Percentiles rank a stretch among this genome's conserved stretches.
phyloP scores from a whole-genome alignment of 768 basidiomycete species.

The Lactifluus subvellereus region DNA sequence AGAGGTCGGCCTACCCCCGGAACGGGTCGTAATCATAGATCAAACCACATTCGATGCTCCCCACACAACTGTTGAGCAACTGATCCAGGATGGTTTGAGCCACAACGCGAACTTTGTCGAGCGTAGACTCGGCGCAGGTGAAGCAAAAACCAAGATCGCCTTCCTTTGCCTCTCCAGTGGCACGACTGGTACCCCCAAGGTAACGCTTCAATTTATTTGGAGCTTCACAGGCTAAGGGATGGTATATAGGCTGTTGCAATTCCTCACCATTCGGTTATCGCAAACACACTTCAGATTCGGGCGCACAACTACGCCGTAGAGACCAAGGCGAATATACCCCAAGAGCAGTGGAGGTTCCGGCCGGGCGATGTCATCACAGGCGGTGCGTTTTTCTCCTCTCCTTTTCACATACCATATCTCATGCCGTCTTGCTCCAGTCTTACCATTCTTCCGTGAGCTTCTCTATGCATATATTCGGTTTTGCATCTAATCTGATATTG shows the following conservation, averaged over 20 bases:
- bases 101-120: conserved; percentile 15
- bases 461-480: background rate
- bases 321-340: conserved; percentile 31
- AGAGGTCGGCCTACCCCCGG: conserved; percentile 10
- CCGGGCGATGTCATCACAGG: conserved; percentile 56
- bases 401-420: background rate
- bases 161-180: conserved; percentile 71
- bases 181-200: conserved; percentile 52
- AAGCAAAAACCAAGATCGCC: conserved; percentile 47
- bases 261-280: conserved; percentile 54
- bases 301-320: conserved; percentile 24
- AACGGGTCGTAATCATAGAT: conserved; percentile 15
- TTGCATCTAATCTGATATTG: background rate
- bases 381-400: conserved; percentile 34
- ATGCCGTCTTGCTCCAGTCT: conserved; percentile 21
- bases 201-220: conserved; percentile 19
- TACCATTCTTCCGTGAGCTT: conserved; percentile 31
- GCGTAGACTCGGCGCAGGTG: conserved; percentile 12
- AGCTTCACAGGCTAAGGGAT: conserved; percentile 30
- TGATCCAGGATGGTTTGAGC: conserved; percentile 10
- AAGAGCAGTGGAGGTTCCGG: conserved; percentile 38
- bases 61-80: conserved; percentile 11
- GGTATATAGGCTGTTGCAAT: conserved; percentile 55
- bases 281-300: conserved; percentile 38
- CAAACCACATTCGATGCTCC: conserved; percentile 9